phyloP scores from a whole-genome alignment of 768 basidiomycete genomes.

The Trametes villosa region DNA sequence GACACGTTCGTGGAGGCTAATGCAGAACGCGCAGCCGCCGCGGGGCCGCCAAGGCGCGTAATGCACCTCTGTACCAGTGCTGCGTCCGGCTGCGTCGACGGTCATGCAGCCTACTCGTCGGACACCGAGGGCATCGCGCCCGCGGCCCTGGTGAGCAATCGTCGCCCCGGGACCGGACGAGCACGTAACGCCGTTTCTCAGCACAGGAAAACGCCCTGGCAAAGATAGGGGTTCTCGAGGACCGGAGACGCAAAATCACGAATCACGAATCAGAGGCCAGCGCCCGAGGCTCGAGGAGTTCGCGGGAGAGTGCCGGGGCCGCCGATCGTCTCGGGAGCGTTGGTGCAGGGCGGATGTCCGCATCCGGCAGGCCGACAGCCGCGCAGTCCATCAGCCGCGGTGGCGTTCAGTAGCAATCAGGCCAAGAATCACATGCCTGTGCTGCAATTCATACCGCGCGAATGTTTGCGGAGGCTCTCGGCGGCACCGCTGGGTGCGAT shows the following conservation, averaged over 20 bases:
- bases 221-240: not conserved
- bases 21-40: not conserved
- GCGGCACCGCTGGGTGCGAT: too few relatives aligned
- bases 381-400: not conserved
- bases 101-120: too few relatives aligned
- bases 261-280: not conserved
- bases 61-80: too few relatives aligned
- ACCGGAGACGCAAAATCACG: not conserved
- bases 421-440: not conserved
- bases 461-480: not conserved
- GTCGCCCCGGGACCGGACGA: not conserved
- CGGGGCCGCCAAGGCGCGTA: too few relatives aligned
- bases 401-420: not conserved
- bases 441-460: not conserved
- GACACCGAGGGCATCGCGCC: too few relatives aligned
- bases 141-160: too few relatives aligned
- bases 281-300: not conserved
- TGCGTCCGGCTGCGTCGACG: too few relatives aligned
- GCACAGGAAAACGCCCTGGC: too few relatives aligned
- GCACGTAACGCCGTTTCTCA: not conserved
- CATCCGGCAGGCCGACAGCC: not conserved
- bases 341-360: not conserved
- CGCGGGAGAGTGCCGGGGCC: too few relatives aligned
- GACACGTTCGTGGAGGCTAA: not conserved
- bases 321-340: not conserved